Evolutionary conservation across 768 basidiomycete genomes (phyloP), one percentile per base, ranked within the genome.

Genomic region (Goffeauzyma gilvescens): DNA sequence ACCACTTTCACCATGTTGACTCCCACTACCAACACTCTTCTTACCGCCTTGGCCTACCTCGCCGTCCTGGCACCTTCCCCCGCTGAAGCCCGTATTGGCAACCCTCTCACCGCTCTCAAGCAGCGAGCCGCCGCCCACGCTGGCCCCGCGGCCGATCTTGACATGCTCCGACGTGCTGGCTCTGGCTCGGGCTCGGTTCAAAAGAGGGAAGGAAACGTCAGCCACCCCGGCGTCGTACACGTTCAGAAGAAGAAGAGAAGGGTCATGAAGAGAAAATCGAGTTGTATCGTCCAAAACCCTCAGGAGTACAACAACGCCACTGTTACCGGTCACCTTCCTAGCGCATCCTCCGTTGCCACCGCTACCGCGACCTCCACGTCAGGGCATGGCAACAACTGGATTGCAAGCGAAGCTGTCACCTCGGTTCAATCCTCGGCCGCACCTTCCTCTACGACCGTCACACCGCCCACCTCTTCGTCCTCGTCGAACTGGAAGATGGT

Each of bases 231-330:
- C n/a, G n/a, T n/a, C n/a, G n/a, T n/a, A 2, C 20, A 9, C 14
- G 26, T 5, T 4, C n/a, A 36, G 22, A 40, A 41, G 37, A 49
- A 30, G 32, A 60, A 60, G 45, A 36, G 58, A 32, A 43, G 54
- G 40, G 58, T 60, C 36, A 50, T 47, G 44, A 59, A 58, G 53
- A 57, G 57, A 51, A 58, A 57, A 48, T 41, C 42, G 20, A 41
- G 38, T 7, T 59, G 57, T 49, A 25, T 41, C 17, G 39, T 31
- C 14, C 44, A 42, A 36, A 27, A 17, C 31, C 25, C n/a, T 57
- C n/a, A 48, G 56, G 39, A 32, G 62, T 20, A 50, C 34, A 43
- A 32, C 24, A 30, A n/a, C 12, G 15, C 41, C 1, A 38, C 31
- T 7, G 12, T 26, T 41, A 25, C 47, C 20, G 18, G 15, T 10